Percentiles rank a stretch among this genome's conserved stretches.
phyloP scores from a whole-genome alignment of 169 alveolate genomes.

The Plasmodium relictum region DNA sequence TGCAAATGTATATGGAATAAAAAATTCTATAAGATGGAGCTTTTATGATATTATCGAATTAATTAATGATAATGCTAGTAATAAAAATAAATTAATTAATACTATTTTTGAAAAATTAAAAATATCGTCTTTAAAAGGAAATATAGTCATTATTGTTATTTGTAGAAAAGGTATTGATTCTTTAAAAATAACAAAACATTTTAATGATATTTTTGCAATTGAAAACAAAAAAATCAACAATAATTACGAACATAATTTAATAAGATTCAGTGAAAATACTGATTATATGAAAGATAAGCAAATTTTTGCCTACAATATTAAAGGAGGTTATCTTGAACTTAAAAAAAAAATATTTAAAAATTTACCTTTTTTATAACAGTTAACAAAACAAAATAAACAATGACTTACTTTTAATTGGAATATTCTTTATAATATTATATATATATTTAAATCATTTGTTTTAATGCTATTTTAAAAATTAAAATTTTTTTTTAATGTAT shows the following conservation, averaged over 20 bases:
- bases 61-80: slow-evolving; percentile 74
- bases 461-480: too few species aligned
- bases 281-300: neutral
- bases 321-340: slow-evolving; percentile 63
- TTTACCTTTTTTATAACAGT: slow-evolving; percentile 33
- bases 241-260: neutral
- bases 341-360: slow-evolving; percentile 64
- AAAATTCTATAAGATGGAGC: slow-evolving; percentile 59
- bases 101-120: slow-evolving; percentile 34
- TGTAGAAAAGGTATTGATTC: slow-evolving; percentile 78
- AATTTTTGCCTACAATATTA: slow-evolving; percentile 57
- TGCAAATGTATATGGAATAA: slow-evolving; percentile 53
- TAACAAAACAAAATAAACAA: too few species aligned
- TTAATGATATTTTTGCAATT: slow-evolving; percentile 39
- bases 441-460: too few species aligned
- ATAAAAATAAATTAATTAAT: slow-evolving; percentile 2
- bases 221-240: neutral
- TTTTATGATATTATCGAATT: slow-evolving; percentile 59
- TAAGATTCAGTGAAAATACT: neutral
- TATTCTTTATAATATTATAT: too few species aligned
- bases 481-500: too few species aligned
- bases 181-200: slow-evolving; percentile 53
- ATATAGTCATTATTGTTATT: slow-evolving; percentile 53
- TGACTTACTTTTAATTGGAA: too few species aligned
- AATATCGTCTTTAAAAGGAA: slow-evolving; percentile 11